Percentiles rank a stretch among this genome's conserved stretches.
phyloP scores from a whole-genome alignment of 306 rosid genomes.

The Vicia faba region DNA sequence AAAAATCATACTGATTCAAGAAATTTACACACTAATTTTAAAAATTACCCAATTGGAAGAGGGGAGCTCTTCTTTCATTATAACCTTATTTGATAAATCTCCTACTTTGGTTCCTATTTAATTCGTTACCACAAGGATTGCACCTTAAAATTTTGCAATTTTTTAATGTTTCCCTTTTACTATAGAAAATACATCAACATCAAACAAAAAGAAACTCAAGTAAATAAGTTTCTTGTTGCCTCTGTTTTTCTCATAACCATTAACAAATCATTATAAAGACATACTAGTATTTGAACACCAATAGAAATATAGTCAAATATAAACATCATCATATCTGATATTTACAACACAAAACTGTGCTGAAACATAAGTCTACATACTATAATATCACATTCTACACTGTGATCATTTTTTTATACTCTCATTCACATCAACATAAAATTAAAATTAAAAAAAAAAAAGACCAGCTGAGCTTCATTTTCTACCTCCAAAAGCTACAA shows the following conservation, averaged over 20 bases:
- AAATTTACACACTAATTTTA: too few species aligned
- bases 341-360: slow-evolving; percentile 45
- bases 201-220: slow-evolving; percentile 25
- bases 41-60: too few species aligned
- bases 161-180: neutral
- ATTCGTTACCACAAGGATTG: neutral
- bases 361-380: slow-evolving; percentile 37
- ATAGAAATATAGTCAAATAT: slow-evolving; percentile 22
- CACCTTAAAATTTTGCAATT: neutral
- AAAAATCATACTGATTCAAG: too few species aligned
- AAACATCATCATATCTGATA: slow-evolving; percentile 26
- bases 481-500: slow-evolving; percentile 77
- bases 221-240: neutral
- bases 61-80: neutral
- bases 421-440: slow-evolving; percentile 40
- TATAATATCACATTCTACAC: slow-evolving; percentile 39
- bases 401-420: slow-evolving; percentile 36
- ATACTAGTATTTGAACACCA: neutral
- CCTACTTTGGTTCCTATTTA: neutral
- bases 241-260: slow-evolving; percentile 3
- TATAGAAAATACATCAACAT: slow-evolving; percentile 11
- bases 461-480: slow-evolving; percentile 87
- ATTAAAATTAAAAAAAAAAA: slow-evolving; percentile 54
- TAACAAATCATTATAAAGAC: slow-evolving; percentile 12
- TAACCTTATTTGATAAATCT: neutral